Conservation (phyloP, 177 flowering plant species). For the Viscum album region DNA sequence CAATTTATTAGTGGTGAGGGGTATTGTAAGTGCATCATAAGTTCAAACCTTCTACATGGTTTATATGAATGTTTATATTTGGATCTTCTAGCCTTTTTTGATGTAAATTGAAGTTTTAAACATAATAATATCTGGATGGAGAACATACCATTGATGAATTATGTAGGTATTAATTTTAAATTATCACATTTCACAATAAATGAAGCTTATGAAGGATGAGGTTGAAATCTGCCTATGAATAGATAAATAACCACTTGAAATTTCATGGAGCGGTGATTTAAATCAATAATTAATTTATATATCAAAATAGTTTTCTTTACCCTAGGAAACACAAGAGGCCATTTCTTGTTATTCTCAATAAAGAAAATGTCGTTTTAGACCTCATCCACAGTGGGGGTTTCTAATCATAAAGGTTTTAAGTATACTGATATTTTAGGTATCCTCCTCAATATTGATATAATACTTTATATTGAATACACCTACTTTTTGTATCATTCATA, state of each 20-base stretch:
- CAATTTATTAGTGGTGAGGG: too few species aligned
- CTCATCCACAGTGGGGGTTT: conserved; percentile 1
- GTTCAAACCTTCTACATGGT: conserved; percentile 41
- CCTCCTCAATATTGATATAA: conserved; percentile 16
- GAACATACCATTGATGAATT: conserved; percentile 34
- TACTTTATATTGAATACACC: conserved; percentile 28
- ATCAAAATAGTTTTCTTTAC: conserved; percentile 22
- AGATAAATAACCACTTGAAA: conserved; percentile 5
- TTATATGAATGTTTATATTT: conserved; percentile 39
- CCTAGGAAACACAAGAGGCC: conserved; percentile 27
- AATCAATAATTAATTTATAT: conserved; percentile 29
- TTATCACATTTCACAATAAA: conserved; percentile 20
- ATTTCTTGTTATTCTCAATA: conserved; percentile 13
- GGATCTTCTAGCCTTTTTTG: conserved; percentile 41
- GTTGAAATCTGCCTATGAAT: conserved; percentile 6
- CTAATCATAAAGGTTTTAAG: too few species aligned
- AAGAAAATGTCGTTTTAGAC: conserved; percentile 29
- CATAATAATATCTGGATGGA: conserved; percentile 21
- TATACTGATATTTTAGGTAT: conserved; percentile 19
- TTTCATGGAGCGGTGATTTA: conserved; percentile 45
- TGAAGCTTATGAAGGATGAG: conserved; percentile 9
- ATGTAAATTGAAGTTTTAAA: conserved; percentile 34
- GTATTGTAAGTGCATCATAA: conserved; percentile 50
- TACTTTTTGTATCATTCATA: too few species aligned
- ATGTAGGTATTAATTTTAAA: conserved; percentile 20